phyloP scores from a whole-genome alignment of 2,329 filamentous ascomycete species.

The Neocucurbitaria cava region DNA sequence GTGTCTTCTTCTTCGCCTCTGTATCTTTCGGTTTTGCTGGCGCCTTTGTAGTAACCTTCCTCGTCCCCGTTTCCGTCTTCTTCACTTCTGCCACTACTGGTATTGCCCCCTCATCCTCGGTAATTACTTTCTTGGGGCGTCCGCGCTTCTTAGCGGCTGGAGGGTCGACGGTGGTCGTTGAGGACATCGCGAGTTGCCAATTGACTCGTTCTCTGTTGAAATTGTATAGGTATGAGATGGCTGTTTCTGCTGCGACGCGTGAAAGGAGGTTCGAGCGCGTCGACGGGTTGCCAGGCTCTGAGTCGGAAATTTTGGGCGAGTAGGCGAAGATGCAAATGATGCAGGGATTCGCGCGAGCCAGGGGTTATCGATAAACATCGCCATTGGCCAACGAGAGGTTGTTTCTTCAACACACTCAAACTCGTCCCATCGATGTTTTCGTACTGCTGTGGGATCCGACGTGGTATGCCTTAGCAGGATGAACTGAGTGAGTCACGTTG shows the following conservation, averaged over 20 bases:
- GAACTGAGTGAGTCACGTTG: neutral
- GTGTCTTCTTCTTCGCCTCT: conserved; percentile 20
- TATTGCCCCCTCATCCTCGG: conserved; percentile 19
- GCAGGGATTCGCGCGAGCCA: conserved; percentile 17
- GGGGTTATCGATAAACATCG: conserved; percentile 2
- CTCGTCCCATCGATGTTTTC: neutral
- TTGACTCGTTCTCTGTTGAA: neutral
- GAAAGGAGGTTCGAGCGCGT: conserved; percentile 21
- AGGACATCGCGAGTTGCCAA: conserved; percentile 16
- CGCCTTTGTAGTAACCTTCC: conserved; percentile 35
- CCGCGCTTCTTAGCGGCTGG: conserved; percentile 39
- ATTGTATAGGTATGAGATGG: neutral
- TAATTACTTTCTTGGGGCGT: conserved; percentile 41
- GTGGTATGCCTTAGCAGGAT: neutral
- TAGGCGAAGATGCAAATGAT: conserved; percentile 12
- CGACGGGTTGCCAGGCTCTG: conserved; percentile 18
- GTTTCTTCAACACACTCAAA: conserved; percentile 3
- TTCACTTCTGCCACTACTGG: conserved; percentile 12
- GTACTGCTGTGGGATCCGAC: neutral
- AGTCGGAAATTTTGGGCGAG: conserved; percentile 20
- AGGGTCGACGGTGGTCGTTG: conserved; percentile 17
- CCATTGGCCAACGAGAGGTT: neutral
- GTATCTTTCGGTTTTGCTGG: conserved; percentile 17
- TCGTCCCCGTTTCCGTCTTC: conserved; percentile 25
- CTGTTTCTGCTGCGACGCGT: conserved; percentile 13